These are phyloP conservation scores for Coprinellus aureogranulatus DNA, from an alignment of 768 basidiomycete genomes.

Conservation along the genomic window DNA sequence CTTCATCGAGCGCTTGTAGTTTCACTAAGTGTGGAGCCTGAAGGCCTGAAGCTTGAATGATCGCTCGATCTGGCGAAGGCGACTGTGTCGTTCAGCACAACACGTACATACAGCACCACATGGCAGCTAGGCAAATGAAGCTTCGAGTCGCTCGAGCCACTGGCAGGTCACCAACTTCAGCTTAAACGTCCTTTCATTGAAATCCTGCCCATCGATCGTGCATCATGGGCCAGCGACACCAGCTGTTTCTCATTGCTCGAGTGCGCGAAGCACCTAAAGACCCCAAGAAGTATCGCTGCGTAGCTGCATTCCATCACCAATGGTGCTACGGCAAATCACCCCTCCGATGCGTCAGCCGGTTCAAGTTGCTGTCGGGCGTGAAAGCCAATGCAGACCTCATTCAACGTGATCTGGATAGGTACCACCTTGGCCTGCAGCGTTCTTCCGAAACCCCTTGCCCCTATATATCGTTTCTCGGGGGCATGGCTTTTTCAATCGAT, in stretches of 20 bases:
- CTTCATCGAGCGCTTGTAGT: too few relatives aligned
- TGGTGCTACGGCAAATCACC: conserved; percentile 38
- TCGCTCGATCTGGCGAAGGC: too few relatives aligned
- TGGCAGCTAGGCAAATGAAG: too few relatives aligned
- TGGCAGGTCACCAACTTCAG: too few relatives aligned
- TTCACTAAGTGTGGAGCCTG: too few relatives aligned
- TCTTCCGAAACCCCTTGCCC: conserved; percentile 29
- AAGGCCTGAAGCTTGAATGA: too few relatives aligned
- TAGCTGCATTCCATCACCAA: conserved; percentile 40
- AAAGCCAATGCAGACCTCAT: conserved; percentile 36
- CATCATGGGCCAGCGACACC: conserved; percentile 45
- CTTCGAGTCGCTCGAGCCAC: too few relatives aligned
- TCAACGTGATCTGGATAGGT: conserved; percentile 28
- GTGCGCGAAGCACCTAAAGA: conserved; percentile 21
- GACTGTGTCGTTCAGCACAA: too few relatives aligned
- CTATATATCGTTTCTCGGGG: conserved; percentile 29
- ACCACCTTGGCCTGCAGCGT: conserved; percentile 17
- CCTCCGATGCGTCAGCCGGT: conserved; percentile 28
- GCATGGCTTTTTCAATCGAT: conserved; percentile 26
- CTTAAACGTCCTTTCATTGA: too few relatives aligned
- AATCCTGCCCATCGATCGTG: too few relatives aligned
- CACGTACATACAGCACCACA: too few relatives aligned
- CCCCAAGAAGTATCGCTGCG: conserved; percentile 32
- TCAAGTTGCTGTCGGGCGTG: conserved; percentile 32
- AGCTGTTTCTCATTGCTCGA: conserved; percentile 39